phyloP scores from a whole-genome alignment of 2,329 filamentous ascomycete genomes.

The Macrophomina phaseolina region DNA sequence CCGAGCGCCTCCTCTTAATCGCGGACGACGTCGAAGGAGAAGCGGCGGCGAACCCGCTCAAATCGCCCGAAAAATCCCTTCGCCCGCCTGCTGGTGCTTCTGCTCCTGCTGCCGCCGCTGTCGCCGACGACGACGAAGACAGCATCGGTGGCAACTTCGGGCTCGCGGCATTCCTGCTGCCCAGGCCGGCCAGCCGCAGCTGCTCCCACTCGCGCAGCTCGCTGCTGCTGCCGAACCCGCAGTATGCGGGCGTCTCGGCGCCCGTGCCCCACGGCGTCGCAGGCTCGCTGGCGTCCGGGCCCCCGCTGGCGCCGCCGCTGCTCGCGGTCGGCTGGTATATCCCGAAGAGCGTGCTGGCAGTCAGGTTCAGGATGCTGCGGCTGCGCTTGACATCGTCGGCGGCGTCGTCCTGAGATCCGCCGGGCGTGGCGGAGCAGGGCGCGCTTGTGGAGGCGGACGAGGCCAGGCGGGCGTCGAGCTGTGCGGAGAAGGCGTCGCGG shows the following conservation, averaged over 20 bases:
- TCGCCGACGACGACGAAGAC: not conserved
- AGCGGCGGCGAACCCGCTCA: not conserved
- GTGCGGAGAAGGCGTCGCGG: conserved; percentile 11
- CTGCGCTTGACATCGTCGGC: conserved; percentile 61
- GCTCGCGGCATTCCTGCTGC: not conserved
- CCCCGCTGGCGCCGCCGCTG: conserved; percentile 35
- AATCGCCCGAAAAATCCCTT: not conserved
- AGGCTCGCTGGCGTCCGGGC: conserved; percentile 55
- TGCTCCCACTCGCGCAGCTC: conserved; percentile 35
- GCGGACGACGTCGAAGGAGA: not conserved
- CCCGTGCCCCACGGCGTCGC: conserved; percentile 81
- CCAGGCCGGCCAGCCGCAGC: conserved; percentile 37
- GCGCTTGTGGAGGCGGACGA: not conserved
- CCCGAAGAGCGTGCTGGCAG: conserved; percentile 84
- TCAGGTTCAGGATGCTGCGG: conserved; percentile 83
- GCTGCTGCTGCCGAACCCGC: conserved; percentile 5
- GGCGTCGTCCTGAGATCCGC: conserved; percentile 38
- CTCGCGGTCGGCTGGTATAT: conserved; percentile 77
- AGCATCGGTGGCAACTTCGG: not conserved
- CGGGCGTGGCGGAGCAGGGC: not conserved
- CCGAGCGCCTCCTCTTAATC: not conserved
- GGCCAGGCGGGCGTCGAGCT: conserved; percentile 18
- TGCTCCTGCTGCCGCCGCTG: too few species aligned
- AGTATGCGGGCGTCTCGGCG: conserved; percentile 66
- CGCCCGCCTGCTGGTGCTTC: not conserved